These are phyloP conservation scores for Xylaria sp. DNA, from an alignment of 2,329 filamentous ascomycete species.

Conservation along the genomic window DNA sequence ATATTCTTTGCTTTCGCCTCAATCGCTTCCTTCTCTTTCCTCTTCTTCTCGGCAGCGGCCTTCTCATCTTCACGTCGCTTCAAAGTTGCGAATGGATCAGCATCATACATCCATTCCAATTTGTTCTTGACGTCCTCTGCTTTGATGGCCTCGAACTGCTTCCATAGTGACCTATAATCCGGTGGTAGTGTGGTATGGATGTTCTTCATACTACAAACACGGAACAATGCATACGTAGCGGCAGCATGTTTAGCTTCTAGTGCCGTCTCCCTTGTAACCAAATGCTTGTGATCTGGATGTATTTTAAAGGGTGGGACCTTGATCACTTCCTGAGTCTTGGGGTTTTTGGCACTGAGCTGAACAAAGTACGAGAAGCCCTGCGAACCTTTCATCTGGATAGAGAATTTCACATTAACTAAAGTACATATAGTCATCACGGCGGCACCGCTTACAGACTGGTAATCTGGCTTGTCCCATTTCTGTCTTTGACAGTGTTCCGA, in stretches of 20 bases:
- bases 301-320: slow-evolving; percentile 85
- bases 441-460: slow-evolving; percentile 73
- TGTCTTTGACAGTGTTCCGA: slow-evolving; percentile 96
- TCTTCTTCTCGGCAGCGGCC: slow-evolving; percentile 80
- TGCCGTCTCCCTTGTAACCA: slow-evolving; percentile 80
- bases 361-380: slow-evolving; percentile 85
- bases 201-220: slow-evolving; percentile 95
- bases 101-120: slow-evolving; percentile 92
- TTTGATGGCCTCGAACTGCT: slow-evolving; percentile 87
- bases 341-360: slow-evolving; percentile 78
- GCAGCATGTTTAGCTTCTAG: slow-evolving; percentile 94
- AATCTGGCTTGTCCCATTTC: slow-evolving; percentile 94
- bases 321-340: slow-evolving; percentile 82
- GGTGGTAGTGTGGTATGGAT: slow-evolving; percentile 94
- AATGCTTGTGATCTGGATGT: slow-evolving; percentile 78
- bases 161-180: slow-evolving; percentile 90
- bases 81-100: slow-evolving; percentile 87
- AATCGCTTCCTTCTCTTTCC: slow-evolving; percentile 74
- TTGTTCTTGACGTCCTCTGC: slow-evolving; percentile 81
- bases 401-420: slow-evolving; percentile 42
- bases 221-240: slow-evolving; percentile 89
- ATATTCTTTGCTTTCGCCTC: slow-evolving; percentile 75
- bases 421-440: slow-evolving; percentile 35
- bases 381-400: slow-evolving; percentile 67
- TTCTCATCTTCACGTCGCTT: slow-evolving; percentile 84